Base-by-base conservation (phyloP, 768 basidiomycete genomes). In the Tulasnella sp. region DNA sequence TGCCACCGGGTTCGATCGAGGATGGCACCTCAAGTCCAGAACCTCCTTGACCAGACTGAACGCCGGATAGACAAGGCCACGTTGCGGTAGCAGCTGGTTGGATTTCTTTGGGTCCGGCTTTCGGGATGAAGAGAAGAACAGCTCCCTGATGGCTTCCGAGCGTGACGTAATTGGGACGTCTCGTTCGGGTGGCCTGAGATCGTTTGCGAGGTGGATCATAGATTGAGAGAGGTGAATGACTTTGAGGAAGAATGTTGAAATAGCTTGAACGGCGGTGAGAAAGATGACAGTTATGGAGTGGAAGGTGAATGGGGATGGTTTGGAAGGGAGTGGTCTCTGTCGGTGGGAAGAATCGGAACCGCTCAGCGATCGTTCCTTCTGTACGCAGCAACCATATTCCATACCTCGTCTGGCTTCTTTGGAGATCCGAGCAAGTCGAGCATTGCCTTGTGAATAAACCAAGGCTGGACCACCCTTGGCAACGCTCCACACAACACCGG, bases 361-460 rank as follows among this genome's bases (percentile, higher is more conserved):
- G 80, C 42, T 37, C 83, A 84, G 40, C 40, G 40, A 9, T 55
- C 18, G 46, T 75, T 46, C n/a, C 18, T 51, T 13, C 46, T 18
- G 3, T n/a, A 55, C 23, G 39, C 3, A 44, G 44, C 44, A 44
- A 44, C 11, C 15, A 44, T 10, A 44, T 44, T 44, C 44, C 80
- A 69, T 42, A 77, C 77, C 29, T 44, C 40, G 16, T 71, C 61
- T 37, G 29, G 67, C 23, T 9, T 35, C 69, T 70, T 67, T 48
- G 83, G 82, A 35, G 87, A 85, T 9, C 90, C 92, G 15, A 97
- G 84, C 3, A 91, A 83, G 81, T 91, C 73, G 46, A 96, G 86
- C 15, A 92, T 86, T 3, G 88, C 82, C 81, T 87, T 90, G 78
- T 95, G 90, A 70, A 97, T 88, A 83, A 98, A 98, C 95, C 96